Evolutionary conservation across 139 green algal species (phyloP).

Genomic region (Cymbomonas tetramitiformis): DNA sequence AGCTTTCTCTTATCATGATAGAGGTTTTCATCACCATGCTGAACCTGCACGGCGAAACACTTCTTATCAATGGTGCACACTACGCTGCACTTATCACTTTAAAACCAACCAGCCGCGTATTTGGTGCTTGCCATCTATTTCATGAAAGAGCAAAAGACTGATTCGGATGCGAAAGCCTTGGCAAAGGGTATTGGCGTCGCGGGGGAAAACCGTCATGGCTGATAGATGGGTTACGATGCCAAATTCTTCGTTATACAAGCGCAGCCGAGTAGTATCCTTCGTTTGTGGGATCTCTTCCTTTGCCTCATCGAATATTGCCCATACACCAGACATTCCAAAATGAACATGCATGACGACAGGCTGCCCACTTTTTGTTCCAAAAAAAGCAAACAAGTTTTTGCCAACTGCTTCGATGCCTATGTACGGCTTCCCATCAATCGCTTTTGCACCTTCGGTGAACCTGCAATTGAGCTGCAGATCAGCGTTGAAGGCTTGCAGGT

Average conservation of each 20-base stretch:
- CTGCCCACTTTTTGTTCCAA: too few species aligned
- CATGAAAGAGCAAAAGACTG: too few species aligned
- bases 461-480: conserved; percentile 61
- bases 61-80: background rate
- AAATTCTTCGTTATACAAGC: conserved; percentile 26
- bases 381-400: conserved; percentile 80
- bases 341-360: conserved; percentile 61
- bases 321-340: conserved; percentile 62
- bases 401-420: conserved; percentile 48
- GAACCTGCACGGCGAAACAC: conserved; percentile 30
- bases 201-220: conserved; percentile 77
- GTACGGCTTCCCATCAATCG: conserved; percentile 40
- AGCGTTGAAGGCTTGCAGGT: too few species aligned
- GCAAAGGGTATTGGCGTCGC: too few species aligned
- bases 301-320: conserved; percentile 17
- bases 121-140: too few species aligned
- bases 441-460: conserved; percentile 48
- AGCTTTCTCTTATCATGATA: conserved; percentile 38
- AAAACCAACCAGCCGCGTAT: too few species aligned
- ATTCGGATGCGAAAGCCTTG: too few species aligned
- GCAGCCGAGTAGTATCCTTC: conserved; percentile 48
- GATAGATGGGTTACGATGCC: conserved; percentile 44
- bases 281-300: too few species aligned
- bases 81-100: background rate
- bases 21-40: conserved; percentile 31